These are phyloP conservation scores for Millerozyma miso DNA, from an alignment of 805 yeast species.

Conservation along the genomic window DNA sequence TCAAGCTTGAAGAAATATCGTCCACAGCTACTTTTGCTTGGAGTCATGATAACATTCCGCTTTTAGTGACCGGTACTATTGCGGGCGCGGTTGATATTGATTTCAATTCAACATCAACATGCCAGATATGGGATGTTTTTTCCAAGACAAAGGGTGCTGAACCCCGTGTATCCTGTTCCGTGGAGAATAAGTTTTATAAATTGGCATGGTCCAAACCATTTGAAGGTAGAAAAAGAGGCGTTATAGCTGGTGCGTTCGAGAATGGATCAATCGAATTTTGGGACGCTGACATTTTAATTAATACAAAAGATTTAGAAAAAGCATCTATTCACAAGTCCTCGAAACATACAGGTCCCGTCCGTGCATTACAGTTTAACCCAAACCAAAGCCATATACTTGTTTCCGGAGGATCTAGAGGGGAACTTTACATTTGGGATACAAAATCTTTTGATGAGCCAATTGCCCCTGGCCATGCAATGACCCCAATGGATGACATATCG, in stretches of 20 bases:
- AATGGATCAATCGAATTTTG: constrained; percentile 76
- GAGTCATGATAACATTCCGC: constrained; percentile 74
- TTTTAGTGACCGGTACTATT: constrained; percentile 86
- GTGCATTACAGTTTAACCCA: constrained; percentile 73
- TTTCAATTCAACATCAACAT: constrained; percentile 71
- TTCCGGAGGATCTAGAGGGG: constrained; percentile 86
- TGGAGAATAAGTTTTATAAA: constrained; percentile 56
- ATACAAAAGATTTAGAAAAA: constrained; percentile 33
- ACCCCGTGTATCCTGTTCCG: constrained; percentile 34
- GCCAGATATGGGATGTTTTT: constrained; percentile 76
- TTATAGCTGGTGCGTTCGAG: constrained; percentile 88
- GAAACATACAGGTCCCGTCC: constrained; percentile 68
- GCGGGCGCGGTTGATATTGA: constrained; percentile 93
- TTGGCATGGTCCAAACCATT: constrained; percentile 74
- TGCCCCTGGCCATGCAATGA: constrained; percentile 72
- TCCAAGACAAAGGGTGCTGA: constrained; percentile 24
- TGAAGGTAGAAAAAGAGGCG: constrained; percentile 44
- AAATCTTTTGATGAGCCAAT: constrained; percentile 54
- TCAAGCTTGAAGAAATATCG: constrained; percentile 76
- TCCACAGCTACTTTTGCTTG: constrained; percentile 95
- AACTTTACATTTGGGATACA: constrained; percentile 87
- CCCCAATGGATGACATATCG: constrained; percentile 76
- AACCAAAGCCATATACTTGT: constrained; percentile 68
- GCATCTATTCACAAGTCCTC: constrained; percentile 47
- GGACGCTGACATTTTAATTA: constrained; percentile 54